A percentile compares a stretch with the other conserved stretches of the same genome.
phyloP scores from a whole-genome alignment of 2,329 filamentous ascomycete genomes.

The Fusarium caatingaense region DNA sequence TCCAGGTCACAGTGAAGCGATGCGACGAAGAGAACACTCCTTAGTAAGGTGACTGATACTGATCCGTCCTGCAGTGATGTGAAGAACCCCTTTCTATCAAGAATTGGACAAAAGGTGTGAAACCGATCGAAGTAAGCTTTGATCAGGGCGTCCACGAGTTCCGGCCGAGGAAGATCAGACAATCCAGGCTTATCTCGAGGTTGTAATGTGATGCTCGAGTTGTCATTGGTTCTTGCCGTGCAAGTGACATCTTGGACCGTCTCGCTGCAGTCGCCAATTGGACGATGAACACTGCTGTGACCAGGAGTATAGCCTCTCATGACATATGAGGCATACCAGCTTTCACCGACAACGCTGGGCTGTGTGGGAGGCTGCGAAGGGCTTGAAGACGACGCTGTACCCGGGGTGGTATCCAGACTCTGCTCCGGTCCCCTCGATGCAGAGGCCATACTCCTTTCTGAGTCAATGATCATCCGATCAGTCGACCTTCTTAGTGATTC shows the following conservation, averaged over 20 bases:
- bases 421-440: rapidly evolving
- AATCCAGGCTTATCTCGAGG: background rate
- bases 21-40: constrained; percentile 5
- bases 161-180: background rate
- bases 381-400: background rate
- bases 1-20: constrained; percentile 9
- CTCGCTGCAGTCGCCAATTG: background rate
- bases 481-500: background rate
- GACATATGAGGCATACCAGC: constrained; percentile 6
- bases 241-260: background rate
- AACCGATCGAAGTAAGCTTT: constrained; percentile 18
- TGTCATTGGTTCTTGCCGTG: rapidly evolving
- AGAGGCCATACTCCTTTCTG: background rate
- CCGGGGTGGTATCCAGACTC: rapidly evolving
- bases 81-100: background rate
- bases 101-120: background rate
- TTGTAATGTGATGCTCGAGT: rapidly evolving
- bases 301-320: constrained; percentile 15
- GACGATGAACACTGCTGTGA: constrained; percentile 1
- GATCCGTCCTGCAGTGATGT: background rate
- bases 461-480: no score
- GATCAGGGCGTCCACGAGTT: background rate
- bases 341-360: background rate
- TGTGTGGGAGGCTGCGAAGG: background rate
- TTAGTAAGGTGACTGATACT: background rate